Conservation (phyloP, 257 asterid species). For the Anisodus tanguticus region DNA sequence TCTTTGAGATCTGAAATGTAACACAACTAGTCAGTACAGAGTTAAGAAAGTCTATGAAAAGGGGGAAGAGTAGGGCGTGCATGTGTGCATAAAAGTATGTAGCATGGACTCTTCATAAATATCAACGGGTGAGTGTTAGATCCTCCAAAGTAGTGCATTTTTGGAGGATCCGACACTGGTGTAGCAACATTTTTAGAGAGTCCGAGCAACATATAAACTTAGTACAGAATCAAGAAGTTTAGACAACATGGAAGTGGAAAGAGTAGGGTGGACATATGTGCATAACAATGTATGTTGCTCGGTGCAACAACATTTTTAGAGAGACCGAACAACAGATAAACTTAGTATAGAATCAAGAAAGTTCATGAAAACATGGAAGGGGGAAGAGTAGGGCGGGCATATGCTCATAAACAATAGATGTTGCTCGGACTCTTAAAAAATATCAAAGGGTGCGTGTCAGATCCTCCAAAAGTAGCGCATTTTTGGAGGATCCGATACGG, state of each 20-base stretch:
- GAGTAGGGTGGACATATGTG: no score
- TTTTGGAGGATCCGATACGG: not conserved
- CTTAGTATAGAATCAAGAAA: not conserved
- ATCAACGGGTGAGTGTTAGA: not conserved
- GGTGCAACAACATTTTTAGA: no score
- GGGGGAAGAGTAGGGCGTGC: not conserved
- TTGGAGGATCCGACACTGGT: no score
- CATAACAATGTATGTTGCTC: no score
- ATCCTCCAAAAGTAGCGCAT: not conserved
- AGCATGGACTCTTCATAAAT: not conserved
- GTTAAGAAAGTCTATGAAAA: not conserved
- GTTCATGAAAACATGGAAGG: not conserved
- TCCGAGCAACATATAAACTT: not conserved
- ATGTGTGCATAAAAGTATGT: not conserved
- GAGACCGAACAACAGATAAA: no score
- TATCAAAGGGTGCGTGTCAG: not conserved
- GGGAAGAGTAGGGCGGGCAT: not conserved
- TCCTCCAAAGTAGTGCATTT: not conserved
- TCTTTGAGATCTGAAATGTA: conserved; percentile 47
- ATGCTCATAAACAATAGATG: not conserved
- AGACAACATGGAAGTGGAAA: not conserved
- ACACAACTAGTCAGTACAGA: not conserved
- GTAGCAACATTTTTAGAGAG: no score
- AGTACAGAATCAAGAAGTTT: not conserved
- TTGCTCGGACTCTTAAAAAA: not conserved